phyloP scores from a whole-genome alignment of 345 rosid species.

The Pseudoturritis turrita region DNA sequence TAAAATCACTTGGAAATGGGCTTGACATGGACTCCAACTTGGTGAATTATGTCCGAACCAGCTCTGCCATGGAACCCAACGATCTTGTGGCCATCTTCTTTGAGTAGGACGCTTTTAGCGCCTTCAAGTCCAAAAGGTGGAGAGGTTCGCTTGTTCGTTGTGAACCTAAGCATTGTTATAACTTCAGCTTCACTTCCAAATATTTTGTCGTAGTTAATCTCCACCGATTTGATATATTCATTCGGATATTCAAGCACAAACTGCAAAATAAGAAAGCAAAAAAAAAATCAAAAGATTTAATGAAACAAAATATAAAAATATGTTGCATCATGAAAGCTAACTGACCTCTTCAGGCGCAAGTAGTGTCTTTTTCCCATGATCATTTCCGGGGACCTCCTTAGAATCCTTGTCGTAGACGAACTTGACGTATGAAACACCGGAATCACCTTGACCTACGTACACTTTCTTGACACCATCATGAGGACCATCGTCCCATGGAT shows the following conservation, averaged over 20 bases:
- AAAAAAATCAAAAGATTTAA: background rate
- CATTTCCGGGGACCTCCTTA: slow-evolving; percentile 13
- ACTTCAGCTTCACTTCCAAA: slow-evolving; percentile 17
- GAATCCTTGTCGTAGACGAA: slow-evolving; percentile 15
- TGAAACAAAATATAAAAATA: background rate
- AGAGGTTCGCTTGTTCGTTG: slow-evolving; percentile 18
- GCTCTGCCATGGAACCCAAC: slow-evolving; percentile 26
- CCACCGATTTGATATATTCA: slow-evolving; percentile 11
- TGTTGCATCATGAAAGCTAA: too few species aligned
- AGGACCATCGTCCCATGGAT: slow-evolving; percentile 27
- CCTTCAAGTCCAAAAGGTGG: slow-evolving; percentile 26
- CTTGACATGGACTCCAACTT: slow-evolving; percentile 26
- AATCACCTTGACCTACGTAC: slow-evolving; percentile 16
- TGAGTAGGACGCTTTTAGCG: background rate
- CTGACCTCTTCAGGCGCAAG: slow-evolving; percentile 28
- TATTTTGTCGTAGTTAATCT: slow-evolving; percentile 7
- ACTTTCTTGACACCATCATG: slow-evolving; percentile 23
- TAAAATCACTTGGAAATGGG: slow-evolving; percentile 19
- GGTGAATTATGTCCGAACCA: slow-evolving; percentile 13
- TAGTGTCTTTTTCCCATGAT: slow-evolving; percentile 19
- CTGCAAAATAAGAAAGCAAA: background rate
- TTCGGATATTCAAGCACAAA: slow-evolving; percentile 15
- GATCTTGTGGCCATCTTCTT: slow-evolving; percentile 11
- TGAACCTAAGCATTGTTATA: slow-evolving; percentile 21
- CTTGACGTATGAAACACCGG: slow-evolving; percentile 21